Percentiles rank a stretch among this genome's conserved stretches.
Evolutionary conservation across 2,329 filamentous ascomycete genomes (phyloP).

Genomic region (Pseudohalonectria lignicola): DNA sequence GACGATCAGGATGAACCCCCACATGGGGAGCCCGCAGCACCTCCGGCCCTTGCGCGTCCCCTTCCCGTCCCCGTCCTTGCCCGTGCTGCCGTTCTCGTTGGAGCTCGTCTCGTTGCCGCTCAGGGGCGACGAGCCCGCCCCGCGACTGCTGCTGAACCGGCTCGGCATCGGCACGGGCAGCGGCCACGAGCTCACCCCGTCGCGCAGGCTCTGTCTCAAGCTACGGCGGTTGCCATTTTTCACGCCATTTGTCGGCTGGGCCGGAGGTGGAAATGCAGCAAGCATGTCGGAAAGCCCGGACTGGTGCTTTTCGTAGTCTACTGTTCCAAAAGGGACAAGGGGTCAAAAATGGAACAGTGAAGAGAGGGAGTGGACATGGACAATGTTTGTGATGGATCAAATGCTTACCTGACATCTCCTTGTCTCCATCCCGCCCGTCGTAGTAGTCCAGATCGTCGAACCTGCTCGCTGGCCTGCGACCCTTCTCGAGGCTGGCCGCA

Average conservation of each 20-base stretch:
- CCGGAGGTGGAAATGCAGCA: slow-evolving; percentile 53
- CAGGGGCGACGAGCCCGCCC: slow-evolving; percentile 2
- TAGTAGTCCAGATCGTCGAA: slow-evolving; percentile 42
- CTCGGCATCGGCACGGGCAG: slow-evolving; percentile 17
- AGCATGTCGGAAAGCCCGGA: slow-evolving; percentile 54
- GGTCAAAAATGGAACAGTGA: neutral
- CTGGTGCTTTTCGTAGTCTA: slow-evolving; percentile 31
- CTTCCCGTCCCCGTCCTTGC: slow-evolving; percentile 14
- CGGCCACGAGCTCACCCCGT: slow-evolving; percentile 41
- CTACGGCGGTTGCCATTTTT: slow-evolving; percentile 22
- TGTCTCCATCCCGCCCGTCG: slow-evolving; percentile 22
- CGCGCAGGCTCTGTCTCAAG: slow-evolving; percentile 32
- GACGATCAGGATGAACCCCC: slow-evolving; percentile 58
- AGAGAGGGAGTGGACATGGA: neutral
- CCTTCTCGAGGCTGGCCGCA: slow-evolving; percentile 79
- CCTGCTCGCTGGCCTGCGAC: slow-evolving; percentile 52
- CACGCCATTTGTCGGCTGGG: slow-evolving; percentile 23
- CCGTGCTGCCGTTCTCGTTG: slow-evolving; percentile 3
- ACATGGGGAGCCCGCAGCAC: slow-evolving; percentile 77
- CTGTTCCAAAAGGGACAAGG: neutral
- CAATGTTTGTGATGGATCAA: no score
- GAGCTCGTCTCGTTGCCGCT: slow-evolving; percentile 4
- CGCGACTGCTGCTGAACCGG: slow-evolving; percentile 6
- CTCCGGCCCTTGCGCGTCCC: slow-evolving; percentile 44
- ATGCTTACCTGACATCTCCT: slow-evolving; percentile 27